Evolutionary conservation across 331 rosid genomes (phyloP), one percentile per base, ranked within the genome.

Genomic region (Malus hybrid): DNA sequence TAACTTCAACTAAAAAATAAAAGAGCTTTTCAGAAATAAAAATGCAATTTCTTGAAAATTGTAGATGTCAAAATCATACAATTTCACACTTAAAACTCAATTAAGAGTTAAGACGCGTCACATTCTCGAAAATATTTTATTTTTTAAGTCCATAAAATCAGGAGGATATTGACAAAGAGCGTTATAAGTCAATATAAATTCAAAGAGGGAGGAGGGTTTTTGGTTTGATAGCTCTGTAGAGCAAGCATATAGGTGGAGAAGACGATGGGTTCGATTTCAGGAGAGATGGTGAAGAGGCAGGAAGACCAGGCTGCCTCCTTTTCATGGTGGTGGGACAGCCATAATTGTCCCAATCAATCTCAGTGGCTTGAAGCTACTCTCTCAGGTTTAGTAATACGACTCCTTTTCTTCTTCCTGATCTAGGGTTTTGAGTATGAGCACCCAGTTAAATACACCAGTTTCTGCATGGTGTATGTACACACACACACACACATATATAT

Each of bases 341-440:
- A 76, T 36, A 78, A 42, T 72, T 68, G 73, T 75, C 82, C 26
- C 56, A 58, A 75, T 73, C 68, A 70, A 63, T 81, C 82, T 34
- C 78, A 68, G 44, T 82, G 84, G 86, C 88, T 85, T 77, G 75
- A 69, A 75, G 44, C 83, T 26, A 81, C 78, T 28, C 79, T 84
- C 76, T 81, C 83, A 75, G 88, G 88, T 82, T 63, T 36, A 30
- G 10, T 7, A 10, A 42, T 53, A 16, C 58, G 4, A 53, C 58
- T 53, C 24, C 46, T 18, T 58, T 34, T 22, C 56, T 20, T 46
- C 60, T n/a, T 19, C 34, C 8, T 1, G 20, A 19, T 50, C 34
- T 70, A 52, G 63, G 48, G 74, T 70, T 69, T 62, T 32, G 48
- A 42, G 14, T 42, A 42, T 10, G 48, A 42, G 13, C 1, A 10